Evolutionary conservation across 495 filamentous ascomycete genomes (phyloP).

Genomic region (Trichocladium uniseriatum): DNA sequence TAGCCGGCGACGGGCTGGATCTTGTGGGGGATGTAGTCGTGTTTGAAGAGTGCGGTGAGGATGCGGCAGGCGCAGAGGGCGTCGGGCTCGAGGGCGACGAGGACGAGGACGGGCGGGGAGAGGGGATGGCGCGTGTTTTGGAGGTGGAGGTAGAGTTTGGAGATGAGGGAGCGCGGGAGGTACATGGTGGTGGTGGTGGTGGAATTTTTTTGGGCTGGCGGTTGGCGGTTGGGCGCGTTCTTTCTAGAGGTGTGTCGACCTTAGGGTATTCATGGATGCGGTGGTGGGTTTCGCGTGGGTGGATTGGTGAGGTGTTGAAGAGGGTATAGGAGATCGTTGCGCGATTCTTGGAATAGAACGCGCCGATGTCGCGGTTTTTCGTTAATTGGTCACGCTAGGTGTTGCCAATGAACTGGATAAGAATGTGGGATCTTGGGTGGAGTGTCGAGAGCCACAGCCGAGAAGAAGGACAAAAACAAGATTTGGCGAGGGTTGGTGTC

Average conservation of each 20-base stretch:
- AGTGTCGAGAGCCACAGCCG: too few relatives aligned
- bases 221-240: not conserved
- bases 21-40: conserved; percentile 97
- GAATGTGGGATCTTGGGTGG: too few relatives aligned
- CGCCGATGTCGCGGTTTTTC: too few relatives aligned
- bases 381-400: too few relatives aligned
- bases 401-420: too few relatives aligned
- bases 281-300: not conserved
- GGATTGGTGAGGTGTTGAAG: too few relatives aligned
- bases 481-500: not conserved
- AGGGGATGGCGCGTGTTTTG: conserved; percentile 70
- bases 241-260: not conserved
- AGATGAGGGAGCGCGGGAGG: conserved; percentile 81
- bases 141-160: conserved; percentile 82
- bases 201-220: not conserved
- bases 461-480: too few relatives aligned
- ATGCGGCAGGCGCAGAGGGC: conserved; percentile 93
- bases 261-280: too few relatives aligned
- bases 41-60: conserved; percentile 78
- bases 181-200: conserved; percentile 55
- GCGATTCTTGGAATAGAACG: too few relatives aligned
- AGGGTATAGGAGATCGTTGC: too few relatives aligned
- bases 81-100: conserved; percentile 90
- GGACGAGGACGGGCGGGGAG: conserved; percentile 82
- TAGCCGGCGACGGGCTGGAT: conserved; percentile 92